A percentile compares a stretch with the other conserved stretches of the same genome.
Conservation (phyloP, 352 stramenopile genomes). For the Globisporangium iwayamae region DNA sequence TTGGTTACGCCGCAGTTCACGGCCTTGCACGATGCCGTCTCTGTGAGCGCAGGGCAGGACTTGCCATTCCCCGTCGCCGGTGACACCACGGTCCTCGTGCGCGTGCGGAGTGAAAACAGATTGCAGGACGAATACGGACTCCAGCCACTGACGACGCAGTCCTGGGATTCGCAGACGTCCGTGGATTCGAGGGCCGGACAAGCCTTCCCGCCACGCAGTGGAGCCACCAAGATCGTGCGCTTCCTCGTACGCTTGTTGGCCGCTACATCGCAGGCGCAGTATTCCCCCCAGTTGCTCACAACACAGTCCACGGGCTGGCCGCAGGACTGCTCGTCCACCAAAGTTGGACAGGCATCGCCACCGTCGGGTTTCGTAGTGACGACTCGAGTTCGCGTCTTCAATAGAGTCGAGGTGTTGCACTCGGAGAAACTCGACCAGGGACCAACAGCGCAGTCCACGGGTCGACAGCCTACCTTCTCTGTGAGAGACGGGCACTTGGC, state of each 20-base stretch:
- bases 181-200: constrained; percentile 37
- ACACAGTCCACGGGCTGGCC: constrained; percentile 40
- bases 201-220: constrained; percentile 30
- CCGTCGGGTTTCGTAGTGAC: constrained; percentile 30
- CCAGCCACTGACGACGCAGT: constrained; percentile 62
- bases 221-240: constrained; percentile 34
- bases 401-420: constrained; percentile 27
- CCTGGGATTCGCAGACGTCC: constrained; percentile 29
- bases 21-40: constrained; percentile 32
- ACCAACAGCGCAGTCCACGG: constrained; percentile 43
- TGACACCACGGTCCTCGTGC: constrained; percentile 29
- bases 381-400: constrained; percentile 34
- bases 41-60: constrained; percentile 40
- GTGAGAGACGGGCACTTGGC: constrained; percentile 32
- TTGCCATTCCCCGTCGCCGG: constrained; percentile 32
- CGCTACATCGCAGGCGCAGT: constrained; percentile 28
- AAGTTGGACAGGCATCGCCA: constrained; percentile 33
- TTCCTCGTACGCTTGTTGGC: constrained; percentile 26
- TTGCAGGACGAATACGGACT: constrained; percentile 38
- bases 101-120: constrained; percentile 28
- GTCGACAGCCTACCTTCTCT: constrained; percentile 32
- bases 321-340: constrained; percentile 33
- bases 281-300: constrained; percentile 44
- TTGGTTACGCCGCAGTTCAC: constrained; percentile 52
- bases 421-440: constrained; percentile 41